Evolutionary conservation across 495 filamentous ascomycete species (phyloP).

Genomic region (Penicillium herquei): DNA sequence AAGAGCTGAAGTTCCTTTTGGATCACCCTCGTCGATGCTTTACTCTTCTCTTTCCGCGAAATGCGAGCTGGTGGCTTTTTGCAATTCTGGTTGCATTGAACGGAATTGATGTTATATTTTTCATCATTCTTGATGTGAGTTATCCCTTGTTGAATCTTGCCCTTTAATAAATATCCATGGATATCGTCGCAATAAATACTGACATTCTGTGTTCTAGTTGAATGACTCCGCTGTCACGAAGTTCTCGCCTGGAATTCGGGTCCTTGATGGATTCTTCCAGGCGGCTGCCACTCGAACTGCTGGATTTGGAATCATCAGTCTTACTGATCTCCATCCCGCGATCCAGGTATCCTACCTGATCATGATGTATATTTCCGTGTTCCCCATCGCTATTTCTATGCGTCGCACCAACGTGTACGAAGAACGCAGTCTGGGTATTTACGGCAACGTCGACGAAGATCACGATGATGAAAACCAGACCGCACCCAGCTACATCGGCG

Average conservation of each 20-base stretch:
- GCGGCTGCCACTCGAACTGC: conserved; percentile 84
- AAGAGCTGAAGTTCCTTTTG: conserved; percentile 84
- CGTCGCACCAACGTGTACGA: conserved; percentile 96
- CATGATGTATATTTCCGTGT: conserved; percentile 99
- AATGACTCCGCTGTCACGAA: conserved; percentile 63
- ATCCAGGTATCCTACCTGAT: conserved; percentile 94
- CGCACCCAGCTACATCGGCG: conserved; percentile 76
- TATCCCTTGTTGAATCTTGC: neutral
- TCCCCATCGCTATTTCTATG: conserved; percentile 91
- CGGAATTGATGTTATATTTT: conserved; percentile 79
- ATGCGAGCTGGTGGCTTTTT: conserved; percentile 96
- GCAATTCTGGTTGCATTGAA: conserved; percentile 81
- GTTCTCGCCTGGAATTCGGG: conserved; percentile 62
- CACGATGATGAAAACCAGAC: conserved; percentile 42
- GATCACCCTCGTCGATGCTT: conserved; percentile 96
- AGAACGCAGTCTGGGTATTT: conserved; percentile 87
- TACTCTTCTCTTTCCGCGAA: conserved; percentile 83
- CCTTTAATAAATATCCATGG: neutral
- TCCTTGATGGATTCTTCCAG: conserved; percentile 85
- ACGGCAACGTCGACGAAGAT: conserved; percentile 47
- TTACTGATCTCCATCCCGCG: conserved; percentile 77
- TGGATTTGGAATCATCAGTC: conserved; percentile 76
- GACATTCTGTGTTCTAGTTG: conserved; percentile 46
- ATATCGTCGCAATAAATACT: conserved; percentile 1
- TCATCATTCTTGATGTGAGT: conserved; percentile 83